These are phyloP conservation scores for Peziza echinospora DNA, from an alignment of 495 filamentous ascomycete species.

Conservation along the genomic window DNA sequence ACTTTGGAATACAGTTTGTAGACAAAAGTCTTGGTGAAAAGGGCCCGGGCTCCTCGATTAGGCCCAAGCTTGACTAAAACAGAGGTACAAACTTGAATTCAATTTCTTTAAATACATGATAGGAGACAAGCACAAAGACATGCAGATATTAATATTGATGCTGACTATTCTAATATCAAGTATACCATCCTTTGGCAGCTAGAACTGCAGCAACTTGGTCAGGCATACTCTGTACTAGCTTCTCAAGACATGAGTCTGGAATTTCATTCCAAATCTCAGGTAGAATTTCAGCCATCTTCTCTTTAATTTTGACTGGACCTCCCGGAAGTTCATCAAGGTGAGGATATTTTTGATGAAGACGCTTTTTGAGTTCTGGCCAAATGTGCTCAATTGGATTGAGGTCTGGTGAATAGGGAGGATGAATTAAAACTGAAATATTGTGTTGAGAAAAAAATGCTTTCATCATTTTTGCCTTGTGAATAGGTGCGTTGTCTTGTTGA, in stretches of 20 bases:
- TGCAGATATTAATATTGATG: too few relatives aligned
- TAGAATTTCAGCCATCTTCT: background rate
- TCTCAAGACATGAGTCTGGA: slow-evolving; percentile 3
- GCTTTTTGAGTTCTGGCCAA: background rate
- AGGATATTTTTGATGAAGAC: background rate
- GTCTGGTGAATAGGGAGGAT: slow-evolving; percentile 8
- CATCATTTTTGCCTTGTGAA: slow-evolving; percentile 3
- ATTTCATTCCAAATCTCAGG: slow-evolving; percentile 3
- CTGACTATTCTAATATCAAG: slow-evolving; percentile 6
- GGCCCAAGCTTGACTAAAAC: too few relatives aligned
- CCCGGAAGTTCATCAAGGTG: too few relatives aligned
- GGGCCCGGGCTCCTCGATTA: too few relatives aligned
- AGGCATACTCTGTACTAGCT: slow-evolving; percentile 5
- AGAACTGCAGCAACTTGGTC: background rate
- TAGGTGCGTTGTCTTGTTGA: slow-evolving; percentile 5
- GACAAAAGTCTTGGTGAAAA: too few relatives aligned
- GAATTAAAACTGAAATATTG: background rate
- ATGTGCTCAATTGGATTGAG: slow-evolving; percentile 10
- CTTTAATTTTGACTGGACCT: background rate
- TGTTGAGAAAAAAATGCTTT: background rate
- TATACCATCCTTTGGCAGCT: slow-evolving; percentile 6
- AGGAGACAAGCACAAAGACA: too few relatives aligned
- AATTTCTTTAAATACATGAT: too few relatives aligned
- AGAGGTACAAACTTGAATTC: too few relatives aligned
- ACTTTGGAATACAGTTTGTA: too few relatives aligned